Evolutionary conservation across 495 filamentous ascomycete species (phyloP).

Genomic region (Aspergillus carlsbadensis): DNA sequence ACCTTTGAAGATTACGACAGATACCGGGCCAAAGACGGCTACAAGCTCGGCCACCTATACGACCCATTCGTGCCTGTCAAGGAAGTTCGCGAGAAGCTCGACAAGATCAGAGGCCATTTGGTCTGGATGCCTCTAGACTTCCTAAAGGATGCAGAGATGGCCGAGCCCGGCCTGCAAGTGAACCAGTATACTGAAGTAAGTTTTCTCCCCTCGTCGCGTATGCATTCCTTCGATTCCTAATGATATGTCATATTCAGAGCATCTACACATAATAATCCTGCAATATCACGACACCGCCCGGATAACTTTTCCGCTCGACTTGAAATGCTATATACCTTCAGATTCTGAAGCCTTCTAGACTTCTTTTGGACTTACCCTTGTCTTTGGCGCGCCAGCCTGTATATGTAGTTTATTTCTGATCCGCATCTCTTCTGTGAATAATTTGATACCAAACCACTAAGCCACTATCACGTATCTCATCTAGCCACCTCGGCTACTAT

Average conservation of each 20-base stretch:
- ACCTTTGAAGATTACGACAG: constrained; percentile 85
- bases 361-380: too few species aligned
- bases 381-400: too few species aligned
- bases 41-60: constrained; percentile 82
- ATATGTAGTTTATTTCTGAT: too few species aligned
- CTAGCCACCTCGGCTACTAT: too few species aligned
- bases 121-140: constrained; percentile 96
- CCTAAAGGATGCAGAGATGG: constrained; percentile 81
- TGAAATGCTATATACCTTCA: background rate
- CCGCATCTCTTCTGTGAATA: too few species aligned
- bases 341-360: background rate
- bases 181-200: constrained; percentile 68
- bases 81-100: constrained; percentile 72
- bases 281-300: background rate
- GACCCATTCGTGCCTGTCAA: constrained; percentile 67
- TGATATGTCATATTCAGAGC: constrained; percentile 24
- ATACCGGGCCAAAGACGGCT: constrained; percentile 64
- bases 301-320: too few species aligned
- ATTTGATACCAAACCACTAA: too few species aligned
- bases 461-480: too few species aligned
- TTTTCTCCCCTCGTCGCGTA: background rate
- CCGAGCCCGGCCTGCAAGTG: constrained; percentile 77
- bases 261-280: constrained; percentile 37
- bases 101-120: constrained; percentile 80
- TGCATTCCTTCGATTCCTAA: background rate